Percentiles rank a stretch among this genome's conserved stretches.
These are phyloP conservation scores for Phytopythium boreale DNA, from an alignment of 352 stramenopile genomes.

Conservation along the genomic window DNA sequence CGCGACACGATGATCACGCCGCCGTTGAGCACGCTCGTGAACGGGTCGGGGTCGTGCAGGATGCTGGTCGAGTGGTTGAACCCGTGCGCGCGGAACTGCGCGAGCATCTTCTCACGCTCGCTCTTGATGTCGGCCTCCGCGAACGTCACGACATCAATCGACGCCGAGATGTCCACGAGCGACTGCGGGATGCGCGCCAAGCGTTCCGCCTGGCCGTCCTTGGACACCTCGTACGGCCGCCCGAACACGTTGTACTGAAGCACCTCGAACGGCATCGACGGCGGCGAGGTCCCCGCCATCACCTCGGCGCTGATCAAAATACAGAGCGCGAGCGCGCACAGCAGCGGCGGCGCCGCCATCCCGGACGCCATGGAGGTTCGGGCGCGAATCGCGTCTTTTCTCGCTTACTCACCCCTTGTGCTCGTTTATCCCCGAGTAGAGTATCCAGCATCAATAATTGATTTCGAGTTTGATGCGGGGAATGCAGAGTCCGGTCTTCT, in stretches of 20 bases:
- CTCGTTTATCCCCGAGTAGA: no score
- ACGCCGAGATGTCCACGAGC: slow-evolving; percentile 31
- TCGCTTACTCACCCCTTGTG: no score
- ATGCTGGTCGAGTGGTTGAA: slow-evolving; percentile 68
- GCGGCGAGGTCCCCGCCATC: not conserved
- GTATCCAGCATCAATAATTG: no score
- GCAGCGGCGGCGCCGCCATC: not conserved
- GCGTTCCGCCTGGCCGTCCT: slow-evolving; percentile 66
- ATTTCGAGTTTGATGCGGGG: no score
- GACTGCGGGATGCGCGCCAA: slow-evolving; percentile 58
- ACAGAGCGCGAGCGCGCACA: slow-evolving; percentile 1
- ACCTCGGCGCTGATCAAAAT: not conserved
- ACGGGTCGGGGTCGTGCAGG: slow-evolving; percentile 73
- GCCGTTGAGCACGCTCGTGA: slow-evolving; percentile 79
- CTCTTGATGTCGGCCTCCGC: slow-evolving; percentile 53
- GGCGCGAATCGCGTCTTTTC: no score
- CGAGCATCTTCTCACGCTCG: slow-evolving; percentile 60
- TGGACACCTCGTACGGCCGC: slow-evolving; percentile 60
- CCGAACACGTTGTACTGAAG: slow-evolving; percentile 86
- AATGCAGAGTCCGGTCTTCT: no score
- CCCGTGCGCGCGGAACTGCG: slow-evolving; percentile 45
- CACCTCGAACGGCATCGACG: slow-evolving; percentile 50
- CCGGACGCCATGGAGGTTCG: no score
- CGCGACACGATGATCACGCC: slow-evolving; percentile 80
- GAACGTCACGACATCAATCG: slow-evolving; percentile 79